Base-by-base conservation (phyloP, 108 stramenopile species). In the Cylindrotheca closterium region DNA sequence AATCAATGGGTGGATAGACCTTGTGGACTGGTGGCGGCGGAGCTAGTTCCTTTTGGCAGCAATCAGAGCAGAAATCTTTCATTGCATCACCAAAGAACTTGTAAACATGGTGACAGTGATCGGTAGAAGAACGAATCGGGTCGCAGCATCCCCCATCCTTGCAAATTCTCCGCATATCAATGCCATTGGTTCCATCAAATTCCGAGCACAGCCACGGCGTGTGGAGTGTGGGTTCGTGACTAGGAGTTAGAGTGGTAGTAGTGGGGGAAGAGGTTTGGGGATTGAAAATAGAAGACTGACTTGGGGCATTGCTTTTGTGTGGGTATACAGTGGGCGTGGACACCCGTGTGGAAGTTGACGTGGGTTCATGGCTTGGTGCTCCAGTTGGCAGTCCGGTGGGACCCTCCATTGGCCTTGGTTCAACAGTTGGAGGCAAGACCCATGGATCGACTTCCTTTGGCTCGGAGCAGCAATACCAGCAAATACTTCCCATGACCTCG, bases 81-180 rank as follows among this genome's bases (percentile, higher is more conserved):
- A 71, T 50, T 18, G 63, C 47, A 34, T 58, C 55, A 22, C 62
- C 62, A 57, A 71, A 63, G 22, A 63, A 42, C 1, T 27, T 50
- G 37, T 81, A 76, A 2, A 68, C 67, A 15, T 53, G 10, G 30
- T 69, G 68, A 61, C 80, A 81, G 33, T 66, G 65, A 26, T 50
- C 56, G 3, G 70, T 65, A 18, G 49, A 27, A 19, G 74, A 76
- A 30, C 73, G 42, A 2, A 65, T 65, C 47, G 32, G 55, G n/a
- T 52, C 32, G 37, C 80, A 81, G 33, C 80, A 81, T 24, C 67
- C 60, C 29, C 47, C 51, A 37, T 19, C 30, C 27, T 76, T 75
- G 48, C 70, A 71, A 28, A 71, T 63, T 18, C 70, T 33, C 2
- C 56, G 22, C 21, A 63, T 30, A n/a, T 63, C 37, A 42, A 42